Base-by-base conservation (phyloP, 345 rosid species). In the Hibiscus syriacus region DNA sequence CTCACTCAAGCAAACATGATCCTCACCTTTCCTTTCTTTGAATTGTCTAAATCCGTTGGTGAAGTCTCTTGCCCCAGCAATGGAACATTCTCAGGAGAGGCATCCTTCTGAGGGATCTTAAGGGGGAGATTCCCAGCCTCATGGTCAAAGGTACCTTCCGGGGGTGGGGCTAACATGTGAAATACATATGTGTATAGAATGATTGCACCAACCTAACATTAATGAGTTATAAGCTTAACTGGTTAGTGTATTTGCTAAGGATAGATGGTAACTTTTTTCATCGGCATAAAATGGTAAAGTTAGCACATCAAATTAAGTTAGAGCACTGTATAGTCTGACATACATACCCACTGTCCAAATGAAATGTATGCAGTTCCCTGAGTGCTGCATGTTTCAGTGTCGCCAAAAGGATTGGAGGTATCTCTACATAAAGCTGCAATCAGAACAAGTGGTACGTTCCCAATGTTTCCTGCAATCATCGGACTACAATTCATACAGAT, bases 311-410 rank as follows among this genome's bases (percentile, higher is more conserved):
- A 16, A 17, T 56, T 56, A 39, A 39, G 38, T 70, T 19, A 19
- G 56, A 4, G 32, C 23, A 62, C 66, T 73, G 7, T 6, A 8
- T 8, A 5, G 2, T 7, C 46, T 1, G 12, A 46, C 3, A 50
- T 20, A 52, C 80, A 34, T 78, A 91, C 98, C 98, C 98, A 95
- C 75, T 95, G 99, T 61, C 99, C 99, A 77, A 92, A 95, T 10
- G 99, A 90, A 77, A 95, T 95, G 78, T 95, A 95, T n/a, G 97
- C 99, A 64, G 93, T 90, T 77, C 97, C 97, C 74, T 92, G 87
- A 55, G 83, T 80, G 84, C 83, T 88, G 70, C 99, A 95, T 72
- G 68, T 86, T 1, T 85, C 86, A 16, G 87, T 75, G 76, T 92
- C 91, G 17, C 96, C 98, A 75, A 95, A 95, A 50, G 99, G 99